Base-by-base conservation (phyloP, 108 stramenopile species). In the Nitzschia palea region DNA sequence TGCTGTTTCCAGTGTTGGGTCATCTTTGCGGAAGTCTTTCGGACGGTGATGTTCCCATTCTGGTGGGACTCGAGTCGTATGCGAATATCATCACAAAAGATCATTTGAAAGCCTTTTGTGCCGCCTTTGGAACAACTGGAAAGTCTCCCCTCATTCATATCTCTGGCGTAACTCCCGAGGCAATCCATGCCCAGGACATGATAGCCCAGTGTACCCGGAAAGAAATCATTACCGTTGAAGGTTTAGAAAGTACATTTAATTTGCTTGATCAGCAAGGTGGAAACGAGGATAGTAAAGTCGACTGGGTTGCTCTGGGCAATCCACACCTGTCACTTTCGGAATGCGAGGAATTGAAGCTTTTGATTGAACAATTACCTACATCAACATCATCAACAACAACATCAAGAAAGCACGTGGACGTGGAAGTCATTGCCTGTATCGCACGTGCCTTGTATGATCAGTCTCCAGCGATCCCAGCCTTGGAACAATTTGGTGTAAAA, bases 61-160 rank as follows among this genome's bases (percentile, higher is more conserved):
- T 94, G 59, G 33, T 86, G 3, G 92, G 89, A 0, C 69, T 94
- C 35, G 92, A 90, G 45, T 9, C 12, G 2, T 66, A 73, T 47
- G 31, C 54, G 2, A 55, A 68, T 2, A 1, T 4, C n/a, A 71
- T 88, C 12, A 85, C 82, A 22, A 26, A 37, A 6, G 93, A 94
- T 67, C 82, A 94, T 44, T 56, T 89, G 22, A 94, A 94, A 63
- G 80, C 83, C 3, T 89, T 94, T 52, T 86, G 86, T 50, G 93
- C 93, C 9, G 93, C 93, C 17, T 94, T 86, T 58, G 93, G 89
- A 18, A 94, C 93, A 2, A 94, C 89, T 9, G 88, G 78, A 0
- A 68, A 83, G 17, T 81, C 85, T 2, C 88, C 93, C 8, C 54
- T 94, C 36, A 80, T 94, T 77, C 93, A 94, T 76, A 79, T 87